Base-by-base conservation (phyloP, 2,329 filamentous ascomycete species). In the Biscogniauxia sp. region DNA sequence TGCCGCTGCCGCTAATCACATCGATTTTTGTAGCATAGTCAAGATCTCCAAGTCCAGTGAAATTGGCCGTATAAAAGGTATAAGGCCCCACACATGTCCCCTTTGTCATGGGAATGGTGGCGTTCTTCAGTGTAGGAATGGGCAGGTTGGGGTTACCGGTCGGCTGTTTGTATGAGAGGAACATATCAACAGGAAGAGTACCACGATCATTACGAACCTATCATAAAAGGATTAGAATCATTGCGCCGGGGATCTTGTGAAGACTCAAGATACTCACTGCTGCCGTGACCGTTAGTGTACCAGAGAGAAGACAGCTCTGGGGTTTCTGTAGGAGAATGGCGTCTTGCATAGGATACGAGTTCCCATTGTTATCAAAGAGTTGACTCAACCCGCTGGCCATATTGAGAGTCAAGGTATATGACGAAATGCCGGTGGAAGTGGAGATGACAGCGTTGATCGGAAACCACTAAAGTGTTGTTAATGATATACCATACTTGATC, bases 371-470 rank as follows among this genome's bases (percentile, higher is more conserved):
- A 67, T 86, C 79, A 64, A 79, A 81, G 0, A 70, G 69, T 59
- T 78, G 72, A 20, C 73, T 79, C 17, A 76, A 75, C 6, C 83
- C 84, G 61, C 80, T 78, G 2, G 74, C 76, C 57, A 78, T 74
- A 58, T 79, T 82, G 56, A 88, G 68, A 1, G 82, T 73, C 68
- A 87, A 70, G 63, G 78, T 79, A 76, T 90, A 84, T 65, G 88
- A 81, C 50, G 88, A 82, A 74, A 91, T 84, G 64, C 89, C 80
- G 59, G 83, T 77, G 60, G 83, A 74, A 65, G 85, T 77, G 63
- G 84, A 72, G 67, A 93, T 81, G 59, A 83, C 74, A 26, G 70
- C 66, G n/a, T 73, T 66, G 45, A 82, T 73, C n/a, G 78, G 80
- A 65, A 78, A 82, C 72, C 68, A 69, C 71, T 73, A 20, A 20